phyloP scores from a whole-genome alignment of 768 basidiomycete species.

The Rhodosporidiobolus sp. region DNA sequence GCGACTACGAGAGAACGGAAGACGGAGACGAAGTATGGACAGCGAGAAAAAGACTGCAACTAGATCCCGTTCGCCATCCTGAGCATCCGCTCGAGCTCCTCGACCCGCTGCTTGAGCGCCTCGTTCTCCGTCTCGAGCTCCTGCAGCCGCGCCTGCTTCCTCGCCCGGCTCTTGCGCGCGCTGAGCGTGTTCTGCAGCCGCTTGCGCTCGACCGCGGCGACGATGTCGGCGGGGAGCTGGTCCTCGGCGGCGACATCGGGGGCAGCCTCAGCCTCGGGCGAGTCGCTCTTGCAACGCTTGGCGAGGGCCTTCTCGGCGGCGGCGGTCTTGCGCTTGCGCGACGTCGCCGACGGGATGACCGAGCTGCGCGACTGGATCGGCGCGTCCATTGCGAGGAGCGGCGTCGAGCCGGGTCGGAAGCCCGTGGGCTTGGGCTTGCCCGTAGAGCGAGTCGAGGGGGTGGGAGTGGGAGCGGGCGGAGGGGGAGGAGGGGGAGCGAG shows the following conservation, averaged over 20 bases:
- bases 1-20: no score
- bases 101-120: not conserved
- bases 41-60: no score
- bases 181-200: conserved; percentile 78
- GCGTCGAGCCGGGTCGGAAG: conserved; percentile 9
- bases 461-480: not conserved
- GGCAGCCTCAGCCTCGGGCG: not conserved
- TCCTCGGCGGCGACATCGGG: not conserved
- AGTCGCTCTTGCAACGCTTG: conserved; percentile 24
- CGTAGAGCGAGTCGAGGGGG: not conserved
- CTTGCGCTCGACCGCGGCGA: conserved; percentile 67
- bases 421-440: conserved; percentile 22
- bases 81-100: not conserved
- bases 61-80: not conserved
- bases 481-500: not conserved
- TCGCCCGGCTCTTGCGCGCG: conserved; percentile 60
- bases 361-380: conserved; percentile 79
- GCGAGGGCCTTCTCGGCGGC: conserved; percentile 36
- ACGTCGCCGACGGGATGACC: conserved; percentile 66
- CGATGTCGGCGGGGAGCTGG: conserved; percentile 27
- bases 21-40: no score
- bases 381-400: conserved; percentile 63
- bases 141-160: not conserved
- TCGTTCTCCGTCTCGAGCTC: conserved; percentile 7
- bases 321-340: conserved; percentile 60